Evolutionary conservation across 108 stramenopile species (phyloP), one percentile per base, ranked within the genome.

Genomic region (Poteriospumella lacustris): DNA sequence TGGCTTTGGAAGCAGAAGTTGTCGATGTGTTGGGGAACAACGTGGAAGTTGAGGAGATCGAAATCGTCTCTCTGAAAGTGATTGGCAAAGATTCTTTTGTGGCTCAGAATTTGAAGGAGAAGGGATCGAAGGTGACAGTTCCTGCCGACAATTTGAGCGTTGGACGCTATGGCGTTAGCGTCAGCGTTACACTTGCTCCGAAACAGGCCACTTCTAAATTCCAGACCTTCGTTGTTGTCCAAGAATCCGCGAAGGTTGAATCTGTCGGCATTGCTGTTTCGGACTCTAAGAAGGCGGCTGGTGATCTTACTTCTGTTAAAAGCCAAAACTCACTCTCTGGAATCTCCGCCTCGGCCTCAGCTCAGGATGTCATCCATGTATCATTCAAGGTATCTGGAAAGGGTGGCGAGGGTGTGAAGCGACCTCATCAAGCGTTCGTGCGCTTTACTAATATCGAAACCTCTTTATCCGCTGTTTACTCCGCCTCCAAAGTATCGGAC

Each of bases 251-350:
- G 5, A 5, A 64, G 36, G 12, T 64, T 3, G 15, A 9, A 24
- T 34, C 28, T 24, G 60, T 64, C 24, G 5, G 3, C 31, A 34
- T 64, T 64, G 60, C 33, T 34, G 29, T 64, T 5, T 9, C 28
- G 31, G 60, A 33, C 15, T 5, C 15, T 31, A 5, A 12, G 9
- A 5, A 26, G 5, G 31, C 33, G 5, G 28, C 24, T 3, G 15
- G 33, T 12, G 60, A 64, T 64, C 31, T 64, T 26, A 64, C 60
- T 5, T 34, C 33, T 64, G 60, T 64, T 64, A 34, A 64, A 5
- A 52, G 19, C 15, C 15, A 52, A 52, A 19, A 19, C 19, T 15
- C 15, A 9, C 19, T 52, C 15, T 15, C 9, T 52, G 47, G 47
- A 15, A 52, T 52, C 19, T 19, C 9, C 15, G 47, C 15, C 47